Percentiles rank a stretch among this genome's conserved stretches.
phyloP scores from a whole-genome alignment of 2,329 filamentous ascomycete genomes.

The Epicoccum nigrum region DNA sequence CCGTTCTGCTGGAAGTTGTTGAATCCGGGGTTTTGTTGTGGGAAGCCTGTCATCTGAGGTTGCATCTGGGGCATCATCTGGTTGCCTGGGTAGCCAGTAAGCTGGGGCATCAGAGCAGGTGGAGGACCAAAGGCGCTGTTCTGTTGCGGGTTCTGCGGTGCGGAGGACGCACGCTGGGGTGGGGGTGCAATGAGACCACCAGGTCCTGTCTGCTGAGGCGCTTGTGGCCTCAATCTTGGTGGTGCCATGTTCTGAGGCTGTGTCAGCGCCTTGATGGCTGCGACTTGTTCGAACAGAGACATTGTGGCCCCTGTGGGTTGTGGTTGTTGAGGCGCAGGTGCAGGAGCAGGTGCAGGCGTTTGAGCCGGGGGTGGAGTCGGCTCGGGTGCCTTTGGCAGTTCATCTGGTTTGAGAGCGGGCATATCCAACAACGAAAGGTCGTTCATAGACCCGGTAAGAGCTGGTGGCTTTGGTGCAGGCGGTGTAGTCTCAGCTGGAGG shows the following conservation, averaged over 20 bases:
- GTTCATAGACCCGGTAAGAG: slow-evolving; percentile 69
- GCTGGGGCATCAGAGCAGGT: slow-evolving; percentile 79
- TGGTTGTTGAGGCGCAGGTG: slow-evolving; percentile 42
- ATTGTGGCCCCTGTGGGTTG: slow-evolving; percentile 54
- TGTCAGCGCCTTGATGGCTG: slow-evolving; percentile 47
- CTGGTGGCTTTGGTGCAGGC: slow-evolving; percentile 41
- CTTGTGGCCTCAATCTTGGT: slow-evolving; percentile 71
- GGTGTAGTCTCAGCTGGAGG: slow-evolving; percentile 55
- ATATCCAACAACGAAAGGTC: slow-evolving; percentile 68
- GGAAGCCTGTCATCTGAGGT: slow-evolving; percentile 50
- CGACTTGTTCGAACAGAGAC: slow-evolving; percentile 46
- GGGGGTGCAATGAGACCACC: slow-evolving; percentile 76
- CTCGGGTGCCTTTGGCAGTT: slow-evolving; percentile 45
- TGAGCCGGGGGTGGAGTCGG: slow-evolving; percentile 56
- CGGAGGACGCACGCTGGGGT: slow-evolving; percentile 81
- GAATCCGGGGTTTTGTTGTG: slow-evolving; percentile 43
- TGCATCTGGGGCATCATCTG: slow-evolving; percentile 60
- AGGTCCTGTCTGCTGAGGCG: slow-evolving; percentile 67
- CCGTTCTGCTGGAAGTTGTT: slow-evolving; percentile 43
- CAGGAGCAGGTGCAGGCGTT: slow-evolving; percentile 47
- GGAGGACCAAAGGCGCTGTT: slow-evolving; percentile 73
- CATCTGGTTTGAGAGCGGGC: slow-evolving; percentile 50
- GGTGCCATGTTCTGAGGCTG: slow-evolving; percentile 47
- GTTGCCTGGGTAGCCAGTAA: slow-evolving; percentile 69
- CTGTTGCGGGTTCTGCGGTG: slow-evolving; percentile 74